Conservation (phyloP, 352 stramenopile species). For the Pythium diclinum region DNA sequence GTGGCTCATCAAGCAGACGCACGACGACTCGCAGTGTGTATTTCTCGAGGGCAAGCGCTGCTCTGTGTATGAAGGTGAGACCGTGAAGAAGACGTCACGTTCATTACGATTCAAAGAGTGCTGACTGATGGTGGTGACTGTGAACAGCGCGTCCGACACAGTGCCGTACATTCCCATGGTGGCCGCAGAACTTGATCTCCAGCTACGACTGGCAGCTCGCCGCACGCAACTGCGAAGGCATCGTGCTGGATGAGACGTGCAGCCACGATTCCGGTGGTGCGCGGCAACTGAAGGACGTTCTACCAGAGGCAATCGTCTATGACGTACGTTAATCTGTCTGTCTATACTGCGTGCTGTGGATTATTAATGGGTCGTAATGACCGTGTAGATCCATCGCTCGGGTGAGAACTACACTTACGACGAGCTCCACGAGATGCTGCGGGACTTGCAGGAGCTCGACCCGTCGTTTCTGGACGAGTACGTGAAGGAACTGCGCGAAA, state of each 20-base stretch:
- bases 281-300: constrained; percentile 51
- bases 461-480: constrained; percentile 49
- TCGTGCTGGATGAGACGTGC: constrained; percentile 12
- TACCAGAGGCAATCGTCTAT: constrained; percentile 57
- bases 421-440: constrained; percentile 55
- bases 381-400: constrained; percentile 67
- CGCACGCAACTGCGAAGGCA: constrained; percentile 63
- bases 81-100: neutral
- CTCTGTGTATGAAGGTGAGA: constrained; percentile 44
- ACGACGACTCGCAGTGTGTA: constrained; percentile 55
- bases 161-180: constrained; percentile 81
- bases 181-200: constrained; percentile 72
- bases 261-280: constrained; percentile 3
- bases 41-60: constrained; percentile 69
- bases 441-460: constrained; percentile 58
- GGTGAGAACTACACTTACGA: constrained; percentile 75
- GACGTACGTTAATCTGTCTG: constrained; percentile 36
- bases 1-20: constrained; percentile 46
- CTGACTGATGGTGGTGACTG: neutral
- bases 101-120: neutral
- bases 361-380: too few relatives aligned
- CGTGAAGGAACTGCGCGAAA: constrained; percentile 51
- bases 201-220: constrained; percentile 77
- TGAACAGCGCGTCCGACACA: constrained; percentile 60
- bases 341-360: neutral